These are phyloP conservation scores for Cajanus cajan DNA, from an alignment of 306 rosid genomes.

Conservation along the genomic window DNA sequence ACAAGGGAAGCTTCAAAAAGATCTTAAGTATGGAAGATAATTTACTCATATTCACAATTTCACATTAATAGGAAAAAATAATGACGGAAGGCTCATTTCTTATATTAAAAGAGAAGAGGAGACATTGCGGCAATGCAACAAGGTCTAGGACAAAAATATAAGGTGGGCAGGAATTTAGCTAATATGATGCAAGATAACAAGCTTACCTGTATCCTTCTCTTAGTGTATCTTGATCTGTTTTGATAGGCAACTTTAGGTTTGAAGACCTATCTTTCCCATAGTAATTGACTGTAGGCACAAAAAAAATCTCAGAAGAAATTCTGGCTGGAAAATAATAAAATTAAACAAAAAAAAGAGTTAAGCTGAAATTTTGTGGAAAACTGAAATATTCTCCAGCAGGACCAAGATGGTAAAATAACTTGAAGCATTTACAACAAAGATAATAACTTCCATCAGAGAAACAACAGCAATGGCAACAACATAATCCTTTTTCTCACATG, in stretches of 20 bases:
- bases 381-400: background rate
- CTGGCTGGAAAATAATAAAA: background rate
- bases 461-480: background rate
- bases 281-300: slow-evolving; percentile 56
- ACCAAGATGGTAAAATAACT: slow-evolving; percentile 2
- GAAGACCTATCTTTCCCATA: slow-evolving; percentile 64
- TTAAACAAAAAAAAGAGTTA: background rate
- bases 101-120: background rate
- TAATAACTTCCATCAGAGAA: background rate
- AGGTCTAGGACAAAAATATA: background rate
- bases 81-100: background rate
- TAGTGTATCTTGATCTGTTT: slow-evolving; percentile 89
- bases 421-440: background rate
- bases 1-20: background rate
- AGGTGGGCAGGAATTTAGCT: slow-evolving; percentile 3
- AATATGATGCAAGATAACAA: background rate
- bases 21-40: background rate
- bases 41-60: background rate
- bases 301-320: slow-evolving; percentile 10
- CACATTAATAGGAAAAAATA: background rate
- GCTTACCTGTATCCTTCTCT: slow-evolving; percentile 86
- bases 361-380: slow-evolving; percentile 12
- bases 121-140: background rate
- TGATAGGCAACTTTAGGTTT: slow-evolving; percentile 59
- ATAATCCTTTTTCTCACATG: background rate